Base-by-base conservation (phyloP, 2,329 filamentous ascomycete species). In the Sporothrix luriei region DNA sequence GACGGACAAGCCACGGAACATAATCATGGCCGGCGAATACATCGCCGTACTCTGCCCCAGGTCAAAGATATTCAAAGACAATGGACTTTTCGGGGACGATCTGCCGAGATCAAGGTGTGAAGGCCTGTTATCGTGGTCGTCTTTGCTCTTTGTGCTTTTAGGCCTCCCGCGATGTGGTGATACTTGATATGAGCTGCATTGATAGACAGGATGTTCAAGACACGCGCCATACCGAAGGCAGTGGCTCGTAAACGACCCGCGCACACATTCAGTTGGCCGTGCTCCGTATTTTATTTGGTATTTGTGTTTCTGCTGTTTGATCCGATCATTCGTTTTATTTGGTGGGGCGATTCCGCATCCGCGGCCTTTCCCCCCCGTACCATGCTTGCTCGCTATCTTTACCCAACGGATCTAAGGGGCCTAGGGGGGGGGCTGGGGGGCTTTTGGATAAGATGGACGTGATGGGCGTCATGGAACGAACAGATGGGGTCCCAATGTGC, bases 371-470 rank as follows among this genome's bases (percentile, higher is more conserved):
- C 24, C 6, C 24, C 6, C 33, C 46, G n/a, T 33, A 29, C 26
- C 29, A 21, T 61, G 33, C 7, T 43, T n/a, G n/a, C 33, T 43
- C 33, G 55, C 33, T 61, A n/a, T 61, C n/a, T 61, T 61, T 43
- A 33, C 33, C 33, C 33, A 61, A 24, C 10, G 55, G 55, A 38
- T 52, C 21, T 16, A 48, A 48, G 14, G 43, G 43, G 16, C n/a
- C 4, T 13, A 11, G 26, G 10, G 29, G 26, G 51, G 51, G 33
- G 4, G 33, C 4, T 61, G 29, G 26, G 51, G 51, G 33, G 4
- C 55, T 10, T 61, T 33, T 33, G 4, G 33, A 33, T 33, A 33
- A 33, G 33, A 11, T 43, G 55, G n/a, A 14, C 10, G n/a, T 61
- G 10, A 61, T 43, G 33, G 55, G 55, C 33, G 10, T 61, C 33